Percentiles rank a stretch among this genome's conserved stretches.
These are phyloP conservation scores for Aurantiochytrium sp. DNA, from an alignment of 108 stramenopile genomes.

Conservation along the genomic window DNA sequence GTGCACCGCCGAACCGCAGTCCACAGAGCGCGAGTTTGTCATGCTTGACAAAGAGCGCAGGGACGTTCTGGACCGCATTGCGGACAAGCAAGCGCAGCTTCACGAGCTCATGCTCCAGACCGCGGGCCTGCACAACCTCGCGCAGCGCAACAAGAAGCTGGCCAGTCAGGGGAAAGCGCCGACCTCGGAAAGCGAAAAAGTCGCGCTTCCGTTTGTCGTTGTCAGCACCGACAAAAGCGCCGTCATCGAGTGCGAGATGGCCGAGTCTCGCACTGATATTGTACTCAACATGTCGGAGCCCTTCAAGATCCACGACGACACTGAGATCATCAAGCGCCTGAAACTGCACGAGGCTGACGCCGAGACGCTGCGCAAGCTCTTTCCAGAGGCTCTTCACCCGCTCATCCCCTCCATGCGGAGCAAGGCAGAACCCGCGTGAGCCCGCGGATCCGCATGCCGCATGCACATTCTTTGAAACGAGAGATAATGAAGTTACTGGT, in stretches of 20 bases:
- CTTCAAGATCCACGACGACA: slow-evolving; percentile 6
- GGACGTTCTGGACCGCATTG: background rate
- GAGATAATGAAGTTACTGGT: background rate
- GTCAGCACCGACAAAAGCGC: slow-evolving; percentile 3
- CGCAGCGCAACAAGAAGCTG: slow-evolving; percentile 1
- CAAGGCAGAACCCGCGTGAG: no score
- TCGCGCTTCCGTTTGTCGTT: slow-evolving; percentile 12
- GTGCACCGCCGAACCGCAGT: background rate
- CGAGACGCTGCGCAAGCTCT: slow-evolving; percentile 3
- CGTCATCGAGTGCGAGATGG: slow-evolving; percentile 18
- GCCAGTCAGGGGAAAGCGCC: no score
- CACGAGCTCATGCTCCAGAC: background rate
- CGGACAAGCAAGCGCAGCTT: background rate
- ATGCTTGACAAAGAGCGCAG: background rate
- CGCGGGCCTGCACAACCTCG: background rate
- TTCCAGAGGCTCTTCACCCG: background rate
- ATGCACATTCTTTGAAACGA: background rate
- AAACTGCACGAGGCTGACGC: background rate
- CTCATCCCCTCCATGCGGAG: background rate
- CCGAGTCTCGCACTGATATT: background rate
- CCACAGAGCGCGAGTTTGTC: background rate
- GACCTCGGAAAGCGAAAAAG: background rate
- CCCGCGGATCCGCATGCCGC: no score
- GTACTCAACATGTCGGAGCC: background rate
- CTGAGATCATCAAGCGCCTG: background rate